These are phyloP conservation scores for Teratosphaeria epicoccoides DNA, from an alignment of 2,329 filamentous ascomycete genomes.

Conservation along the genomic window DNA sequence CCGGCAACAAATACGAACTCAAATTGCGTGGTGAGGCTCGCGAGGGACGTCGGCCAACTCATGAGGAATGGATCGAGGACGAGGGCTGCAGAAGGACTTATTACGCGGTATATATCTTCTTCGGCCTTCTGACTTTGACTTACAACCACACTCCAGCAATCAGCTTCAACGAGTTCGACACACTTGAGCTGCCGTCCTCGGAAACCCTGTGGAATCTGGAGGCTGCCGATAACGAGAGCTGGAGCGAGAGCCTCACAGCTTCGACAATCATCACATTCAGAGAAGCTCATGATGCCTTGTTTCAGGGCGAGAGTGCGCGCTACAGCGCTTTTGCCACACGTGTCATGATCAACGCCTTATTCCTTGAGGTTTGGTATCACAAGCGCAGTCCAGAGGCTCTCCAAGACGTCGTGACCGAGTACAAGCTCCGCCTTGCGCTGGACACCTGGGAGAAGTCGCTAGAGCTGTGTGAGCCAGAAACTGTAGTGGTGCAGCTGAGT, in stretches of 20 bases:
- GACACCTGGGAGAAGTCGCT: constrained; percentile 99
- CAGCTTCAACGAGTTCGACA: constrained; percentile 96
- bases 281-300: constrained; percentile 87
- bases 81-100: constrained; percentile 94
- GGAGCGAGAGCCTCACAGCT: constrained; percentile 65
- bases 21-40: constrained; percentile 87
- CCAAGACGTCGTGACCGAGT: constrained; percentile 95
- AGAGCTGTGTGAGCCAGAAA: constrained; percentile 84
- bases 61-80: constrained; percentile 90
- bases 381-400: constrained; percentile 96
- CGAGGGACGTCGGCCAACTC: constrained; percentile 61
- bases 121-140: constrained; percentile 83
- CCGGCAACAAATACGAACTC: constrained; percentile 89
- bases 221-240: constrained; percentile 64
- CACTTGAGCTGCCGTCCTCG: constrained; percentile 80
- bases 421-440: constrained; percentile 87
- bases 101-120: constrained; percentile 98
- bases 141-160: constrained; percentile 98
- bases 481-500: constrained; percentile 75
- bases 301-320: constrained; percentile 79
- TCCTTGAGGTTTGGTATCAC: constrained; percentile 97
- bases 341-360: constrained; percentile 97
- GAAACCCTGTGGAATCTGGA: constrained; percentile 91
- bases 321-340: constrained; percentile 96
- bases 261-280: constrained; percentile 76